Evolutionary conservation across 805 yeast species (phyloP).

Genomic region (Kazachstania taianensis): DNA sequence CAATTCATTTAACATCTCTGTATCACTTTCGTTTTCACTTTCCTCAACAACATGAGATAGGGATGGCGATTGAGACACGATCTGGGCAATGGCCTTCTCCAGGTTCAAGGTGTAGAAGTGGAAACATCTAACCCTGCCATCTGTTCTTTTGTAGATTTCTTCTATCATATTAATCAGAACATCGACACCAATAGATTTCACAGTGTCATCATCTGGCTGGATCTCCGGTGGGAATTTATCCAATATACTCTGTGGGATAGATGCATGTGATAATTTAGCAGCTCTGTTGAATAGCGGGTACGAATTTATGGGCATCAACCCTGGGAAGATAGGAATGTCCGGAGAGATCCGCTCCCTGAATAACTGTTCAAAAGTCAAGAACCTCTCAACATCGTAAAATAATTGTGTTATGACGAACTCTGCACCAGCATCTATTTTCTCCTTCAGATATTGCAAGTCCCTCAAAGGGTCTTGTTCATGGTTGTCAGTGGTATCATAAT

Average conservation of each 20-base stretch:
- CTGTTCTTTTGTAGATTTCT: constrained; percentile 42
- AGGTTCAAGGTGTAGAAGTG: constrained; percentile 89
- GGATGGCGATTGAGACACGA: constrained; percentile 53
- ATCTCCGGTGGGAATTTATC: constrained; percentile 44
- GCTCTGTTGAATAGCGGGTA: constrained; percentile 77
- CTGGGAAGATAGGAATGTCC: constrained; percentile 63
- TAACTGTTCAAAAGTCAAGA: constrained; percentile 49
- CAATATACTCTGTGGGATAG: constrained; percentile 52
- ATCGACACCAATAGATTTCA: constrained; percentile 75
- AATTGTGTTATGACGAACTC: constrained; percentile 86
- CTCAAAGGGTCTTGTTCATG: constrained; percentile 51
- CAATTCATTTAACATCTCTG: background rate
- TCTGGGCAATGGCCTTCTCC: constrained; percentile 84
- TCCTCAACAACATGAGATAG: constrained; percentile 40
- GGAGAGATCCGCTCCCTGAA: constrained; percentile 35
- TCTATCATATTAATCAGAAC: constrained; percentile 55
- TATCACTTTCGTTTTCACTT: constrained; percentile 7
- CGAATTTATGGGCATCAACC: constrained; percentile 85
- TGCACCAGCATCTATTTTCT: constrained; percentile 89
- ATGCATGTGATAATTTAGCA: constrained; percentile 79
- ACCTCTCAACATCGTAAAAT: constrained; percentile 79
- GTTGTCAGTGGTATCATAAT: constrained; percentile 28
- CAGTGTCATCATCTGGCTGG: constrained; percentile 66
- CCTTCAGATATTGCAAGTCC: constrained; percentile 73
- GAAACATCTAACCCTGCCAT: constrained; percentile 61